Percentiles rank a stretch among this genome's conserved stretches.
phyloP scores from a whole-genome alignment of 208 protist genomes.

The Crithidia thermophila region DNA sequence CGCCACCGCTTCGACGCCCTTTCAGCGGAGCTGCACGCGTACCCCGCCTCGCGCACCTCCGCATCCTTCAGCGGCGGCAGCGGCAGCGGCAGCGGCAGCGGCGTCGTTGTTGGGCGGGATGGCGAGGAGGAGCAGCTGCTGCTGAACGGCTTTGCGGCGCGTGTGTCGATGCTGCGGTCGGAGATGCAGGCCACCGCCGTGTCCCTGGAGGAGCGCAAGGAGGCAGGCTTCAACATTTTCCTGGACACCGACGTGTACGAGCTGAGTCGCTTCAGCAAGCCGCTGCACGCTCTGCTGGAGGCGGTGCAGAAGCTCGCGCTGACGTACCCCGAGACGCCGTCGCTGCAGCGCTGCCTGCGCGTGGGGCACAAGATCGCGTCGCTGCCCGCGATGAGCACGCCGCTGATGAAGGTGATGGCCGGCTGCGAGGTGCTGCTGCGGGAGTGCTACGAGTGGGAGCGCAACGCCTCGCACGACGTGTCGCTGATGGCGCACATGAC shows the following conservation, averaged over 20 bases:
- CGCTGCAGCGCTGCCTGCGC: constrained; percentile 82
- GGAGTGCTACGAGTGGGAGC: constrained; percentile 97
- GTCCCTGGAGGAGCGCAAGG: constrained; percentile 55
- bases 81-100: background rate
- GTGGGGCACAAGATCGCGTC: constrained; percentile 84
- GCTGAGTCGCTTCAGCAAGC: constrained; percentile 61
- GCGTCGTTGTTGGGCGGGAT: too few relatives aligned
- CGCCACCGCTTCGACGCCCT: constrained; percentile 71
- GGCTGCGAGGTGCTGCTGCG: constrained; percentile 96
- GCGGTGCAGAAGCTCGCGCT: constrained; percentile 71
- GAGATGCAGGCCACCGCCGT: constrained; percentile 31
- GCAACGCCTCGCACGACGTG: constrained; percentile 90
- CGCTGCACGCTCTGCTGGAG: constrained; percentile 62
- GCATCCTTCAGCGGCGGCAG: background rate
- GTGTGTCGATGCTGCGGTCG: constrained; percentile 46
- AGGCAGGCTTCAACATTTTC: constrained; percentile 91
- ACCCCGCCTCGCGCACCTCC: background rate
- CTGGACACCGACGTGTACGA: constrained; percentile 87
- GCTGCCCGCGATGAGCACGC: constrained; percentile 85
- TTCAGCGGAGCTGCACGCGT: constrained; percentile 49
- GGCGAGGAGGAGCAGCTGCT: constrained; percentile 65
- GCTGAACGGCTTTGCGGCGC: constrained; percentile 74
- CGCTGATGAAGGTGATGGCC: constrained; percentile 94
- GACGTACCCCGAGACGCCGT: constrained; percentile 92
- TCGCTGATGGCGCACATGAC: constrained; percentile 92